Percentiles rank a stretch among this genome's conserved stretches.
These are phyloP conservation scores for Kregervanrija delftensis DNA, from an alignment of 805 yeast genomes.

Conservation along the genomic window DNA sequence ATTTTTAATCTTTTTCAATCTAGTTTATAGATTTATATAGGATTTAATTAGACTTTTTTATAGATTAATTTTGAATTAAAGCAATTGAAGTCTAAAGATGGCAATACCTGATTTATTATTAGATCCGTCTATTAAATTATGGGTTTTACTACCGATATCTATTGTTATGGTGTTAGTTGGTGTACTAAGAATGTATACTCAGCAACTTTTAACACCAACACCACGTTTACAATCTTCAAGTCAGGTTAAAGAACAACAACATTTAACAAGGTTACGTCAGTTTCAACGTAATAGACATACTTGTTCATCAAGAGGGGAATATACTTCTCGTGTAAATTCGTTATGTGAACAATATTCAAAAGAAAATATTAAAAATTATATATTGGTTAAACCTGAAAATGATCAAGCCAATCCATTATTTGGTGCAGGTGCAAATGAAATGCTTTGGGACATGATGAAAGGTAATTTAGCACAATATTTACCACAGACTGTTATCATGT, in stretches of 20 bases:
- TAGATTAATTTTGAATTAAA: too few relatives aligned
- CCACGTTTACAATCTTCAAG: slow-evolving; percentile 48
- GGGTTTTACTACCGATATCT: slow-evolving; percentile 91
- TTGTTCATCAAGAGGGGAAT: slow-evolving; percentile 40
- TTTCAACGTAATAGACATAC: slow-evolving; percentile 25
- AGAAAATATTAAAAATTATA: slow-evolving; percentile 27
- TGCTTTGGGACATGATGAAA: slow-evolving; percentile 70
- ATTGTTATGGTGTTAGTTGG: slow-evolving; percentile 87
- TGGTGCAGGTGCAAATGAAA: slow-evolving; percentile 67
- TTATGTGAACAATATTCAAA: slow-evolving; percentile 11
- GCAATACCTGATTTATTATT: slow-evolving; percentile 46
- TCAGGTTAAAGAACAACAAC: slow-evolving; percentile 56
- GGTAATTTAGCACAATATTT: slow-evolving; percentile 76
- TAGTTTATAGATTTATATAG: too few relatives aligned
- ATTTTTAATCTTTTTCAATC: too few relatives aligned
- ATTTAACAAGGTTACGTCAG: slow-evolving; percentile 50
- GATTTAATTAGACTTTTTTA: too few relatives aligned
- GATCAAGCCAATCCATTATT: slow-evolving; percentile 53
- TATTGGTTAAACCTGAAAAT: slow-evolving; percentile 12
- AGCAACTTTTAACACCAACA: slow-evolving; percentile 51
- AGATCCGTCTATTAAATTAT: slow-evolving; percentile 76
- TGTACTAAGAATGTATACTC: slow-evolving; percentile 61
- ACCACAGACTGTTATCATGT: slow-evolving; percentile 92
- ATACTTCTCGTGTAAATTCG: slow-evolving; percentile 39
- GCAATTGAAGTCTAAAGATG: neutral